Evolutionary conservation across 176 grass and related monocot species (phyloP).

Genomic region (Secale cereale): DNA sequence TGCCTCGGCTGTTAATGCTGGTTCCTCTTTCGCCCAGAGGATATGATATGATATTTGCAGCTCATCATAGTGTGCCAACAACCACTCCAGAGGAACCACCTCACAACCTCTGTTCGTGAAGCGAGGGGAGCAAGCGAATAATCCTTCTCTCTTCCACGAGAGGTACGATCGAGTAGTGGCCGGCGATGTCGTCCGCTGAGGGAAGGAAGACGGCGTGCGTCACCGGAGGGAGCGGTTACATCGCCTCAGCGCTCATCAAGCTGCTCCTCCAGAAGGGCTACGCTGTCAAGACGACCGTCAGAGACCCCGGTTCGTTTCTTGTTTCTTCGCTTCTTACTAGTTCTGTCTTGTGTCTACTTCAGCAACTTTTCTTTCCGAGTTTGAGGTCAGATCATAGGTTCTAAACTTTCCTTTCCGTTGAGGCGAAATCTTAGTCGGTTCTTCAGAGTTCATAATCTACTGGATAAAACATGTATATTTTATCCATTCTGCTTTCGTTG

Average conservation of each 20-base stretch:
- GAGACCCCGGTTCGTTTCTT: conserved; percentile 50
- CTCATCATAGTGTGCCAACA: too few species aligned
- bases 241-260: conserved; percentile 57
- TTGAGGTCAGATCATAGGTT: too few species aligned
- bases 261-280: conserved; percentile 64
- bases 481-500: too few species aligned
- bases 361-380: background rate
- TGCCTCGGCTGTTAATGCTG: too few species aligned
- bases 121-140: background rate
- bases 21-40: too few species aligned
- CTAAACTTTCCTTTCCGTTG: too few species aligned
- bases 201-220: conserved; percentile 40
- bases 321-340: background rate
- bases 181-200: background rate
- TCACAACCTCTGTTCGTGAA: too few species aligned
- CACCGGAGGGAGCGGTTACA: conserved; percentile 64
- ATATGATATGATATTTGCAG: too few species aligned
- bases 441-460: background rate
- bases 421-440: background rate
- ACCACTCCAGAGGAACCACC: too few species aligned
- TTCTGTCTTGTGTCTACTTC: too few species aligned
- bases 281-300: conserved; percentile 68
- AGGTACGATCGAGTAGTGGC: too few species aligned
- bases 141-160: too few species aligned
- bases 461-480: background rate